phyloP scores from a whole-genome alignment of 257 asterid genomes.

The Solanum pimpinellifolium region DNA sequence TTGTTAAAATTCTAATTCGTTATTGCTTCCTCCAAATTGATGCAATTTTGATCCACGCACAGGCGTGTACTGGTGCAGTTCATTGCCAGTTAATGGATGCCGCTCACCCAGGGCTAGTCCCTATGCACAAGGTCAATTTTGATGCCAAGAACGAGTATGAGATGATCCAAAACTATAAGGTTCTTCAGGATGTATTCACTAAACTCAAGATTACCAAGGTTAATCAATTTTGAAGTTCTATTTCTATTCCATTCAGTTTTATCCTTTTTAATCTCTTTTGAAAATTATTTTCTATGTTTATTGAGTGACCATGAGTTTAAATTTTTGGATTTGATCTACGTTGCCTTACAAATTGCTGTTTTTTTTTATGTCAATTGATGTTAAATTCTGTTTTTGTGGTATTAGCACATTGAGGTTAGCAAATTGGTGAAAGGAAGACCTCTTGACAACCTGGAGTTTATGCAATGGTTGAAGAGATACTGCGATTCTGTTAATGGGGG shows the following conservation, averaged over 20 bases:
- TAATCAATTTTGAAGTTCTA: background rate
- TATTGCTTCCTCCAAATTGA: background rate
- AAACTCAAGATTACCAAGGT: constrained; percentile 84
- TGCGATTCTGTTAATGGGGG: constrained; percentile 64
- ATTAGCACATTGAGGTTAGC: constrained; percentile 79
- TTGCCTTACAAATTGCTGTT: background rate
- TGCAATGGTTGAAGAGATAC: constrained; percentile 96
- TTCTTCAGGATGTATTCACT: constrained; percentile 86
- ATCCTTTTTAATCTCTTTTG: background rate
- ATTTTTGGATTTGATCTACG: background rate
- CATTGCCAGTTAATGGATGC: constrained; percentile 94
- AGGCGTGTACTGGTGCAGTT: constrained; percentile 86
- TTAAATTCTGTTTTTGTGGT: background rate
- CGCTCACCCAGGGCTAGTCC: constrained; percentile 74
- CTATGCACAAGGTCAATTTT: constrained; percentile 90
- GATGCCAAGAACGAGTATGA: constrained; percentile 84
- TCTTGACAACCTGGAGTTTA: constrained; percentile 78
- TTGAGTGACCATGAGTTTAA: background rate
- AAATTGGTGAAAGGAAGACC: constrained; percentile 84
- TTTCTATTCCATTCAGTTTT: background rate
- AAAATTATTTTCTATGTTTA: background rate
- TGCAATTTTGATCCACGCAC: background rate
- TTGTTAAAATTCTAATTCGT: background rate
- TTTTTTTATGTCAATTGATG: background rate
- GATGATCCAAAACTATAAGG: constrained; percentile 84